These are phyloP conservation scores for Luffa acutangula DNA, from an alignment of 306 rosid species.

Conservation along the genomic window DNA sequence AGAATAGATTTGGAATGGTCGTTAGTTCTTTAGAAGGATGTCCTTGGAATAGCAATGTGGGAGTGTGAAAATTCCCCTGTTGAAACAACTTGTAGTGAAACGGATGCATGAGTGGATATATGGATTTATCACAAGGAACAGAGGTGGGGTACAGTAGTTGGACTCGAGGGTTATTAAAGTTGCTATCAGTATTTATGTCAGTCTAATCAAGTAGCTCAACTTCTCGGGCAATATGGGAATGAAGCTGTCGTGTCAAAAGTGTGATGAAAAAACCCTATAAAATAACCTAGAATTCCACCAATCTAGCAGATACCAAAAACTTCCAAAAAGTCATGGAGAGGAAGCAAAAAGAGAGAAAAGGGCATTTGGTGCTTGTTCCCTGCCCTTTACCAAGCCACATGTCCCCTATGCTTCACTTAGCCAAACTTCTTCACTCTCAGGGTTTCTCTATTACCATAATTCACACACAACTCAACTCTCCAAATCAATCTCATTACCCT, in stretches of 20 bases:
- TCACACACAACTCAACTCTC: constrained; percentile 19
- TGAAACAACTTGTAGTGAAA: not conserved
- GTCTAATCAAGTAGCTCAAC: not conserved
- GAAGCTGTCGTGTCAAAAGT: constrained; percentile 3
- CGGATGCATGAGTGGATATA: not conserved
- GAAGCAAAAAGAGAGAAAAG: constrained; percentile 1
- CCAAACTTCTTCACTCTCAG: constrained; percentile 16
- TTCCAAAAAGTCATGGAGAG: constrained; percentile 5
- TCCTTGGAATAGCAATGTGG: not conserved
- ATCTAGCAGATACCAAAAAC: not conserved
- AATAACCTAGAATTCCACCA: not conserved
- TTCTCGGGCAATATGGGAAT: not conserved
- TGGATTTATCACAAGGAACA: not conserved
- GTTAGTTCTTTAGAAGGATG: not conserved
- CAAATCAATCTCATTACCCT: constrained; percentile 12
- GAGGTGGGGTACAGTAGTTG: not conserved
- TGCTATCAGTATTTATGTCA: not conserved
- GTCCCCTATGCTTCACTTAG: constrained; percentile 23
- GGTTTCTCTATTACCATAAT: constrained; percentile 27
- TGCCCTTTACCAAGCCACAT: constrained; percentile 21
- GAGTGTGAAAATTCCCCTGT: not conserved
- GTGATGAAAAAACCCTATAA: constrained; percentile 1
- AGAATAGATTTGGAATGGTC: not conserved
- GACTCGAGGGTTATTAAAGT: not conserved
- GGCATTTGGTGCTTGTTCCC: constrained; percentile 14